phyloP scores from a whole-genome alignment of 306 rosid genomes.

The Prunus dulcis region DNA sequence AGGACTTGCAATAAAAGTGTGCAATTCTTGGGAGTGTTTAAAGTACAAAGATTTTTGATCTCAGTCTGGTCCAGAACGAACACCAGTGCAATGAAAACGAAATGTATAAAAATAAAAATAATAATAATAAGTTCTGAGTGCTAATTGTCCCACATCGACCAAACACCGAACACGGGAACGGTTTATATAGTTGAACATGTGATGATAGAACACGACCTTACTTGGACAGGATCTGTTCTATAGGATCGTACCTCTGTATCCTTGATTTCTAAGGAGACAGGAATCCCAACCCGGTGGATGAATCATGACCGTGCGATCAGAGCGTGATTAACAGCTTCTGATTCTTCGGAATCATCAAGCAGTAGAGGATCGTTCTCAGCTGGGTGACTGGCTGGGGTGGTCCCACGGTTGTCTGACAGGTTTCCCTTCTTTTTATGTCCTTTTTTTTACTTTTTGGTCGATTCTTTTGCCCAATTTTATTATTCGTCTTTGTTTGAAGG shows the following conservation, averaged over 20 bases:
- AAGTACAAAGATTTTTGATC: background rate
- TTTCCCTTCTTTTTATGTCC: background rate
- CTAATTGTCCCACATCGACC: background rate
- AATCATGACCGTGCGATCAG: constrained; percentile 15
- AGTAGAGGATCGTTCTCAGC: constrained; percentile 20
- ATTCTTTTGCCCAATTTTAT: too few relatives aligned
- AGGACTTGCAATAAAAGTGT: too few relatives aligned
- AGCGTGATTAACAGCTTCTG: constrained; percentile 24
- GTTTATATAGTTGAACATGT: accelerated
- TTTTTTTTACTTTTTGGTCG: background rate
- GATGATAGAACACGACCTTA: accelerated
- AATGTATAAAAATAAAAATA: background rate
- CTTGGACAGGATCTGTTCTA: constrained; percentile 32
- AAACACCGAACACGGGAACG: too few relatives aligned
- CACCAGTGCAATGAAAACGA: too few relatives aligned
- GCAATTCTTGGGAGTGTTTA: background rate
- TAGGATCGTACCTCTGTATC: constrained; percentile 13
- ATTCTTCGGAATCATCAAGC: background rate
- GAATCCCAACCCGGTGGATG: constrained; percentile 27
- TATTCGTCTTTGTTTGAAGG: too few relatives aligned
- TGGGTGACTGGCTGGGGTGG: background rate
- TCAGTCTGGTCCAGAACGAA: background rate
- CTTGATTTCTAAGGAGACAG: constrained; percentile 20
- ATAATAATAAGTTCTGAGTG: constrained; percentile 19
- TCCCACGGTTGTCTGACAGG: background rate